Conservation (phyloP, 192 early-diverging fungal genomes). For the Radiomyces spectabilis region DNA sequence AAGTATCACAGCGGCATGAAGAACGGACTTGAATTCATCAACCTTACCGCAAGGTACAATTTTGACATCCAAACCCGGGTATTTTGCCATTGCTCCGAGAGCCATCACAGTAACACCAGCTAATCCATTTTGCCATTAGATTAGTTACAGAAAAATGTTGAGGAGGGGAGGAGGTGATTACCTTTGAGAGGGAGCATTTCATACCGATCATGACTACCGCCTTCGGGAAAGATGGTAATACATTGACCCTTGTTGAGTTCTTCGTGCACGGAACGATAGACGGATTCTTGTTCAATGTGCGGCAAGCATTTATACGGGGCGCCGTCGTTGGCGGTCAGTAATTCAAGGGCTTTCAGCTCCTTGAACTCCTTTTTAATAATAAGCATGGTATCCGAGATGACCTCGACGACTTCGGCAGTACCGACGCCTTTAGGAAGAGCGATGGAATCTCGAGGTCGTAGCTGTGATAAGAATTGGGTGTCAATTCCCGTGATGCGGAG, state of each 20-base stretch:
- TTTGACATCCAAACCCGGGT: slow-evolving; percentile 80
- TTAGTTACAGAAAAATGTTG: not conserved
- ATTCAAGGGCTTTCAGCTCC: slow-evolving; percentile 55
- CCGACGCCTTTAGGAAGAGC: slow-evolving; percentile 54
- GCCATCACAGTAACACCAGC: slow-evolving; percentile 81
- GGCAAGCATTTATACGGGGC: slow-evolving; percentile 62
- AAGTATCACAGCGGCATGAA: no score
- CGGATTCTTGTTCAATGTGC: slow-evolving; percentile 83
- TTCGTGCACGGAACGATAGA: slow-evolving; percentile 80
- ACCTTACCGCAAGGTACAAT: slow-evolving; percentile 89
- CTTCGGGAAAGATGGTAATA: slow-evolving; percentile 98
- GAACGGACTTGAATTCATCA: no score
- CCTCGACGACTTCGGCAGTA: slow-evolving; percentile 59
- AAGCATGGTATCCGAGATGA: slow-evolving; percentile 80
- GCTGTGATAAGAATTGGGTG: slow-evolving; percentile 63
- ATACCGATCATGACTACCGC: slow-evolving; percentile 94
- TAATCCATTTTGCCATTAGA: slow-evolving; percentile 7
- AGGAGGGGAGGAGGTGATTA: slow-evolving; percentile 8
- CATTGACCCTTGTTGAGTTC: slow-evolving; percentile 64
- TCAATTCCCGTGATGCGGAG: slow-evolving; percentile 58
- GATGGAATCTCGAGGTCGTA: slow-evolving; percentile 62
- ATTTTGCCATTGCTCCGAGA: slow-evolving; percentile 80
- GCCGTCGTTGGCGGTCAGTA: slow-evolving; percentile 51
- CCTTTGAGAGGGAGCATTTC: slow-evolving; percentile 95
- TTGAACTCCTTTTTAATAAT: slow-evolving; percentile 70